Base-by-base conservation (phyloP, 768 basidiomycete genomes). In the Tubosaeta sp. region DNA sequence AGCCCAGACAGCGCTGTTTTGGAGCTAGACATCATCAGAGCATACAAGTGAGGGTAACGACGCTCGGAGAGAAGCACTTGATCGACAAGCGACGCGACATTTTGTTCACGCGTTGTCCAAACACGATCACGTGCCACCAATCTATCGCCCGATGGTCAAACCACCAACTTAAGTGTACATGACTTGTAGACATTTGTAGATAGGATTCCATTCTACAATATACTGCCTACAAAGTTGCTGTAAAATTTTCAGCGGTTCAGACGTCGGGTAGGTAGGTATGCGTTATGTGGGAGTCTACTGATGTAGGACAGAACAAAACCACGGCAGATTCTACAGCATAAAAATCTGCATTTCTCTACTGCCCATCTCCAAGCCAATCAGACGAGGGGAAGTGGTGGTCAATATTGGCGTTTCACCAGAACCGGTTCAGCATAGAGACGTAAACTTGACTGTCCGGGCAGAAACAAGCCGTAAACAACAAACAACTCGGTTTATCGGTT, bases 351-450 rank as follows among this genome's bases (percentile, higher is more conserved):
- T 62, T 69, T 74, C 65, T 76, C 67, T 65, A 65, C 68, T 66
- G 73, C 74, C 80, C 81, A 72, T 76, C 76, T 69, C 66, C 61
- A 69, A 72, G 78, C 69, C 80, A 76, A 81, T 83, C 77, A 74
- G 76, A 70, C 80, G 72, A 70, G 59, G n/a, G n/a, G 61, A 70
- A 69, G 57, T 71, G 65, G 76, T 43, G 74, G 46, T 84, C 54
- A 47, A 50, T 87, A 53, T 86, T 68, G 85, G 84, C 85, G 35
- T 74, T 76, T 83, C 82, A 85, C 83, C 85, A 87, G 85, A 87
- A 87, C 85, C 85, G 83, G 79, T 70, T 70, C 83, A 85, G 82
- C 73, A 80, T 83, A 68, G 79, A 74, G 69, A 72, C 69, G 70
- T 71, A 39, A 48, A 65, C 60, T 39, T 70, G 69, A 74, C 85